Evolutionary conservation across 1,139 yeast genomes (phyloP), one percentile per base, ranked within the genome.

Genomic region (Saccharomyces uvarum): DNA sequence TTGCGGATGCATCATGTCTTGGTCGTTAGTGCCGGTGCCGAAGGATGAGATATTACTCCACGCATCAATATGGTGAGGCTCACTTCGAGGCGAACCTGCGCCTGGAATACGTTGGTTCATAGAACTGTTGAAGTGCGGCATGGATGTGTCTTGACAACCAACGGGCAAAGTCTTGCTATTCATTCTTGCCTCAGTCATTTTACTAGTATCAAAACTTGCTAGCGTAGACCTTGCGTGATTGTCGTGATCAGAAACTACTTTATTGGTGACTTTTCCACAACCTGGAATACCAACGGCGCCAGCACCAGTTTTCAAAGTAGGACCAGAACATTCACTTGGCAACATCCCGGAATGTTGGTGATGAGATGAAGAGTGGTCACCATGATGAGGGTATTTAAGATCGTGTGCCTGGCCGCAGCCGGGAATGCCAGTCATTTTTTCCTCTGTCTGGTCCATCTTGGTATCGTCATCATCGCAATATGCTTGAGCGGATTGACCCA

Each of bases 121-220:
- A 4, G 53, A 46, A 4, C 53, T 58, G 9, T 52, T 55, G 49
- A 60, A 60, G 5, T 47, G 50, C 2, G 57, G 55, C 13, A 51
- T 33, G 2, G 58, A 47, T 4, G 61, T 58, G 31, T 58, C 21
- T 29, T 56, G 51, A 9, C 53, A 28, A 2, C 54, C 56, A 7
- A 14, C 32, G 5, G 63, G 61, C 24, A 55, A 38, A 9, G 49
- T 57, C 29, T n/a, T 38, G 21, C 54, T 56, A 49, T 60, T 57
- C 61, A 58, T 58, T 51, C 59, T 55, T 3, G 61, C 57, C 29
- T 58, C 59, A 8, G 56, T 47, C 49, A 51, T 52, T 5, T 51
- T 51, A 5, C 53, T 51, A 2, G 57, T 51, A 29, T 56, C 49
- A 33, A 57, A 51, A 9, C 44, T 14, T 13, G 33, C 21, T 14